Base-by-base conservation (phyloP, 352 stramenopile genomes). In the Phytophthora meadii region DNA sequence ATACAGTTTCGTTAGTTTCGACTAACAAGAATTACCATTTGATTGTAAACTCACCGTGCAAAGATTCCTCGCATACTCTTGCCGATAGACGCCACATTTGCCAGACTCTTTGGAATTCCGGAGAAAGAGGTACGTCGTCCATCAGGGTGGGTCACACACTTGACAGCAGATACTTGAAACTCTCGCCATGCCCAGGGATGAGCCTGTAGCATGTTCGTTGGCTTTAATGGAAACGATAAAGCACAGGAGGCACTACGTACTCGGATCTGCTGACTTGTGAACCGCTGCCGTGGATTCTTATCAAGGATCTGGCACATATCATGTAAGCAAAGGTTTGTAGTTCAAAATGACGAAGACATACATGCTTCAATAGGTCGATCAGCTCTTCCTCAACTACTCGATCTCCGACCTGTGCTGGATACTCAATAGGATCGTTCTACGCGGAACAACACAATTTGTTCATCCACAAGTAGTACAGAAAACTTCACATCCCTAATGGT, bases 111-210 rank as follows among this genome's bases (percentile, higher is more conserved):
- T 39, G 79, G 68, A 19, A 84, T 65, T 5, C 57, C 36, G 10
- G 59, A 65, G 39, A 77, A 74, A n/a, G 79, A 87, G 12, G 68
- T 46, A 19, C 74, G 74, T 14, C 67, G 63, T 1, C 75, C 77
- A 2, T 88, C 75, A 2, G 76, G 74, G 10, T 90, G 73, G 2
- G 70, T 88, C 57, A 90, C 79, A 46, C 83, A 92, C 54, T 90
- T 89, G 57, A 92, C 77, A 12, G 81, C 77, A 9, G 81, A 84
- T 10, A 80, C 76, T 64, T 92, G 81, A 47, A 90, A 90, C n/a
- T 90, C 83, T 41, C 72, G 72, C 83, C 79, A 92, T 44, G 83
- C 83, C 77, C 77, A 92, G n/a, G 75, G 69, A 60, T 90, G 81
- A 11, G 83, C 81, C 82, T 88, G 24, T 15, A 37, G 17, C 30